Evolutionary conservation across 2,329 filamentous ascomycete genomes (phyloP).

Genomic region (Dactylellina parvicollis): DNA sequence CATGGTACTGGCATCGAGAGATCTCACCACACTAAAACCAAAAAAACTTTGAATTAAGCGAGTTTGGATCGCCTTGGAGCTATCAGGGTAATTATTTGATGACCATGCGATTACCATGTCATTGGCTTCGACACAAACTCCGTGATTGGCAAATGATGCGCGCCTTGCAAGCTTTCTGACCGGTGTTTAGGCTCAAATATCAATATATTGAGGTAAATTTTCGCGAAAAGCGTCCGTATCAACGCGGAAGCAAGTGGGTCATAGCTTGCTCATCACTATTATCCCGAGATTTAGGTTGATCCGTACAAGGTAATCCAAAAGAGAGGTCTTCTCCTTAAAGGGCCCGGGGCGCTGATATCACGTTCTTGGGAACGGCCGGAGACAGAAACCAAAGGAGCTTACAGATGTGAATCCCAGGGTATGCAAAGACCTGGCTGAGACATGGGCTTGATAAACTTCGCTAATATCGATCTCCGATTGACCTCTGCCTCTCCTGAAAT

Average conservation of each 20-base stretch:
- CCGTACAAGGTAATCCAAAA: conserved; percentile 67
- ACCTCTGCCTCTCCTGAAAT: background rate
- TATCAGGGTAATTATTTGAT: conserved; percentile 69
- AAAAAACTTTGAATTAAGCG: conserved; percentile 65
- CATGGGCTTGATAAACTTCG: conserved; percentile 12
- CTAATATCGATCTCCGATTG: conserved; percentile 18
- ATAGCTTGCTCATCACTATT: conserved; percentile 26
- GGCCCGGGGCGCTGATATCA: conserved; percentile 19
- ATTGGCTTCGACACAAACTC: background rate
- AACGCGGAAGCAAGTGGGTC: conserved; percentile 16
- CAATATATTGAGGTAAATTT: conserved; percentile 76
- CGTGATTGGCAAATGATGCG: conserved; percentile 28
- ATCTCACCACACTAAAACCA: conserved; percentile 22
- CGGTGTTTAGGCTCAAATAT: conserved; percentile 68
- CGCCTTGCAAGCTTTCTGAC: background rate
- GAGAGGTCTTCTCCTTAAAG: background rate
- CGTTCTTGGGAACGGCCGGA: conserved; percentile 22
- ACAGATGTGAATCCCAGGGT: conserved; percentile 77
- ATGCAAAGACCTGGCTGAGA: conserved; percentile 35
- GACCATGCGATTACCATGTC: background rate
- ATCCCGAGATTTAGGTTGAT: conserved; percentile 66
- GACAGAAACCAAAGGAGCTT: conserved; percentile 72
- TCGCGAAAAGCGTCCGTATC: conserved; percentile 16
- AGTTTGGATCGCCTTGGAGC: conserved; percentile 87
- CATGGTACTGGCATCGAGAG: conserved; percentile 21